phyloP scores from a whole-genome alignment of 2,329 filamentous ascomycete species.

The Xylariaceae sp. region DNA sequence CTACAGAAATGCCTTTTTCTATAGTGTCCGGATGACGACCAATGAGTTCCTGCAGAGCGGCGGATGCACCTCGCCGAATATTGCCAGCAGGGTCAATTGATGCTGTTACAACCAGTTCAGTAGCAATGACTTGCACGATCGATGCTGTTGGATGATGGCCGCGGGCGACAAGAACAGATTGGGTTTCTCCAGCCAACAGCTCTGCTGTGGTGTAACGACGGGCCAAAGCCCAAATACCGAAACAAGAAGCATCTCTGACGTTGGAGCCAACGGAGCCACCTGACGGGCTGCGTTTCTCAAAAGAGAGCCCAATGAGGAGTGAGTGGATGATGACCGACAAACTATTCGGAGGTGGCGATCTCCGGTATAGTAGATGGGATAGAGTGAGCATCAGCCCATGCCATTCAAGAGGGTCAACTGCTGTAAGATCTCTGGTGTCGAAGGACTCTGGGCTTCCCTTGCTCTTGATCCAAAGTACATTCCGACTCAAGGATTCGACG shows the following conservation, averaged over 20 bases:
- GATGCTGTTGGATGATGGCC: slow-evolving; percentile 39
- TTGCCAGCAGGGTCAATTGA: slow-evolving; percentile 90
- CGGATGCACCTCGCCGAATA: slow-evolving; percentile 87
- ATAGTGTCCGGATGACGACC: slow-evolving; percentile 88
- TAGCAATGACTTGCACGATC: slow-evolving; percentile 74
- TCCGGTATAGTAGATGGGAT: slow-evolving; percentile 80
- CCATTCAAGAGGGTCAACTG: slow-evolving; percentile 82
- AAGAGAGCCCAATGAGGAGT: slow-evolving; percentile 75
- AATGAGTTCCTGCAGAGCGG: slow-evolving; percentile 89
- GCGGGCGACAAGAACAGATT: slow-evolving; percentile 42
- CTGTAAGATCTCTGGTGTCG: slow-evolving; percentile 60
- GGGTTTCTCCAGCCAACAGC: slow-evolving; percentile 60
- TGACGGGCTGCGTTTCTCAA: slow-evolving; percentile 83
- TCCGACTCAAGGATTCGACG: slow-evolving; percentile 63
- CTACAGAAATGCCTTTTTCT: slow-evolving; percentile 75
- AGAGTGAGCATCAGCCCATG: slow-evolving; percentile 88
- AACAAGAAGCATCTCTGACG: slow-evolving; percentile 92
- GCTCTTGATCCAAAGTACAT: slow-evolving; percentile 52
- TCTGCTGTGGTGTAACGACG: slow-evolving; percentile 82
- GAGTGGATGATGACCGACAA: slow-evolving; percentile 74
- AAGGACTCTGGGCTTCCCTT: slow-evolving; percentile 32
- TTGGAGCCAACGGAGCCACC: slow-evolving; percentile 86
- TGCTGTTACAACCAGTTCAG: slow-evolving; percentile 76
- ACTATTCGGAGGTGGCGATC: slow-evolving; percentile 69
- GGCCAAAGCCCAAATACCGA: slow-evolving; percentile 91